Evolutionary conservation across 2,329 filamentous ascomycete genomes (phyloP), one percentile per base, ranked within the genome.

Genomic region (Fusarium sp.): DNA sequence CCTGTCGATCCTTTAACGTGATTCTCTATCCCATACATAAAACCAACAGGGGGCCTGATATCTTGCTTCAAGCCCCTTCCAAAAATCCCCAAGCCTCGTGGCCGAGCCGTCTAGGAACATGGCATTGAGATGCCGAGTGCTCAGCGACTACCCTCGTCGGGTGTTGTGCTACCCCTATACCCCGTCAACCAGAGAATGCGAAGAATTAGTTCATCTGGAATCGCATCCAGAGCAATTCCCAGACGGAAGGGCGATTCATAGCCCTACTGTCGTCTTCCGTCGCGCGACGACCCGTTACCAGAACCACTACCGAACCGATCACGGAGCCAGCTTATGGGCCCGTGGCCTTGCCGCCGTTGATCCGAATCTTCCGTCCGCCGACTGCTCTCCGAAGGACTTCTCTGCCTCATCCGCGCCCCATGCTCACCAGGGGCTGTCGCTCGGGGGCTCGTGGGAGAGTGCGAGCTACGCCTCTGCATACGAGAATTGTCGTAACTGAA

Each of bases 271-370:
- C 77, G 78, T 56, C 76, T 74, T 65, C 76, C 77, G 27, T 81
- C 80, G 22, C 80, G 78, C 31, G 77, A 75, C 16, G 79, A 73
- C 29, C 79, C 77, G 40, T 76, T 74, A 8, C 71, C 70, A 14
- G 77, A 76, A 17, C 78, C 75, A 63, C 79, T 77, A 6, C 80
- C 72, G 36, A 87, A 85, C 42, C 81, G 82, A 49, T 83, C 83
- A 55, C 85, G 82, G 22, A 87, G 73, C 86, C 86, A 87, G 66
- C 80, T 79, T 1, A 87, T 72, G 35, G 85, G 82, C 4, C 84
- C 82, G 42, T 79, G 75, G 5, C 80, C 78, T 33, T 74, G 72
- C 31, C 78, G 77, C n/a, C 80, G 78, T 20, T 81, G 76, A 5
- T 79, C 79, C 35, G 81, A 80, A 16, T 80, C 78, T 11, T 65